Base-by-base conservation (phyloP, 306 rosid species). In the Elaeagnus macrophylla region DNA sequence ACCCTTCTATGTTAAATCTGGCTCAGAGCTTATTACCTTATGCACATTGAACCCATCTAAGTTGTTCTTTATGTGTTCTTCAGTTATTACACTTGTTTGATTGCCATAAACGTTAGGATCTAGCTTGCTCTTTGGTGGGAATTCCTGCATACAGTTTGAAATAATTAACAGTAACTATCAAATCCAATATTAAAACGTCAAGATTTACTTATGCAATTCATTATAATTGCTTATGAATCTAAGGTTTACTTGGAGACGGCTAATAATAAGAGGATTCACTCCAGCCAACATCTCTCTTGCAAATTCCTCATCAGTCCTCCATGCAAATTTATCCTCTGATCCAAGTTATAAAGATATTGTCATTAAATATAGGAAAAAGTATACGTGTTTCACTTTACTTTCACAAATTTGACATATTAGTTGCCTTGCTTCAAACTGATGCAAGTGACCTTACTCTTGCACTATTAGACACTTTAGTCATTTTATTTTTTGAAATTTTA, bases 301-400 rank as follows among this genome's bases (percentile, higher is more conserved):
- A 60, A 85, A 85, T 64, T 85, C 89, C 60, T 79, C 95, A 68
- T 85, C 94, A 12, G 84, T 82, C 79, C 78, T 79, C 94, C 94
- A 85, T 11, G 77, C 94, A 48, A 75, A 66, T 19, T 55, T 59
- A 44, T 77, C 63, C 46, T 72, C 94, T 85, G 66, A 5, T 49
- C 82, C 61, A 73, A 63, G 61, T 10, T 55, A 75, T 7, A 2
- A 6, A 9, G 39, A 10, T 50, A n/a, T 8, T 14, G 45, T 5
- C 35, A 37, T 50, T 53, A 62, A 39, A 37, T 6, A 1, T 53
- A 62, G 10, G 20, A 8, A 19, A 50, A 35, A 12, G n/a, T 39
- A n/a, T 20, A 12, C 18, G 18, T 39, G 37, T 12, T 13, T 32
- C 32, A 25, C 32, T 25, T 25, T 25, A 25, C 3, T 25, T 25